Evolutionary conservation across 2,329 filamentous ascomycete species (phyloP).

Genomic region (Nemania sp.): DNA sequence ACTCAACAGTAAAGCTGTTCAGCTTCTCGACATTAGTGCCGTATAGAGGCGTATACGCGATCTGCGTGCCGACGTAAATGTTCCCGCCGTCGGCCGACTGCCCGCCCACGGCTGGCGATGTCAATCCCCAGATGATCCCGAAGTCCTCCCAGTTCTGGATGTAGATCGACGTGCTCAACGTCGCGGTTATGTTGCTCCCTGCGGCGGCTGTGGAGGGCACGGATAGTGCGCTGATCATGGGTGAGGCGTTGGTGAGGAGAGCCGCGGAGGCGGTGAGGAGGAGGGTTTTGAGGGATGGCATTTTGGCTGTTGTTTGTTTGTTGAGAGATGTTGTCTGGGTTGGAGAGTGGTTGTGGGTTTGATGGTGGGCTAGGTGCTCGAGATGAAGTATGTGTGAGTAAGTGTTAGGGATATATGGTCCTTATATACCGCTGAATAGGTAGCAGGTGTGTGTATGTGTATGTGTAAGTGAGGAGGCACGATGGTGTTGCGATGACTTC

Average conservation of each 20-base stretch:
- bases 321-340: neutral
- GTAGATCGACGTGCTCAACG: constrained; percentile 37
- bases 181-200: constrained; percentile 34
- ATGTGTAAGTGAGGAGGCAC: no score
- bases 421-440: no score
- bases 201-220: constrained; percentile 32
- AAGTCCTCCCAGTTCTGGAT: constrained; percentile 43
- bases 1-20: constrained; percentile 29
- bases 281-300: constrained; percentile 37
- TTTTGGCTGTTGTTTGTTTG: constrained; percentile 22
- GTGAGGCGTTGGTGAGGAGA: constrained; percentile 30
- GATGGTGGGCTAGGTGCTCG: no score
- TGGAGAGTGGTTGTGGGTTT: neutral
- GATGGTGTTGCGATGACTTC: no score
- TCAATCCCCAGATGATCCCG: constrained; percentile 38
- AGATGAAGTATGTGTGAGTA: no score
- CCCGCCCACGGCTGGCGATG: constrained; percentile 9
- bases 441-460: no score
- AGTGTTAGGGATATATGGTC: no score
- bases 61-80: constrained; percentile 35
- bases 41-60: constrained; percentile 37
- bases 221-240: constrained; percentile 22
- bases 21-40: constrained; percentile 29
- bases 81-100: constrained; percentile 24
- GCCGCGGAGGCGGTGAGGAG: constrained; percentile 29